phyloP scores from a whole-genome alignment of 2,329 filamentous ascomycete genomes.

The Fusarium sp. region DNA sequence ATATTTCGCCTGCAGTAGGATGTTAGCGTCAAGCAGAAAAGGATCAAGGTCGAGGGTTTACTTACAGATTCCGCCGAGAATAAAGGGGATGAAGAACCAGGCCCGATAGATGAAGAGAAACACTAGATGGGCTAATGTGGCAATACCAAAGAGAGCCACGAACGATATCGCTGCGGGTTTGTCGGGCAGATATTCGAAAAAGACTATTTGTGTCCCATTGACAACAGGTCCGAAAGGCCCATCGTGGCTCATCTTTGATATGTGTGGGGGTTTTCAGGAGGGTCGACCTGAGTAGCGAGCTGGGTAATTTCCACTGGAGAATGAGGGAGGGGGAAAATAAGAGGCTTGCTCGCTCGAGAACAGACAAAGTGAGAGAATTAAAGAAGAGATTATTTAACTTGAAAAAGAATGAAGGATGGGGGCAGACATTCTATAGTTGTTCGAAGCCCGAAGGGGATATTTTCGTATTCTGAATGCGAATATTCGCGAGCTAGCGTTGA shows the following conservation, averaged over 20 bases:
- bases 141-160: constrained; percentile 3
- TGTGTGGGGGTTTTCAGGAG: not conserved
- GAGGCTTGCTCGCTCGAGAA: too few species aligned
- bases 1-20: not conserved
- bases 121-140: not conserved
- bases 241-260: constrained; percentile 9
- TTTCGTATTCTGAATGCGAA: constrained; percentile 32
- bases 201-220: constrained; percentile 22
- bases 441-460: not conserved
- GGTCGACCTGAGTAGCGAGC: too few species aligned
- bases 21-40: not conserved
- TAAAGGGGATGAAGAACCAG: constrained; percentile 28
- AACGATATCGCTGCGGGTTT: constrained; percentile 11
- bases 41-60: accelerated
- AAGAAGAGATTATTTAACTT: not conserved
- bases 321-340: accelerated
- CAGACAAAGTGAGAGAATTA: too few species aligned
- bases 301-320: accelerated
- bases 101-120: constrained; percentile 10
- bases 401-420: accelerated
- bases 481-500: not conserved
- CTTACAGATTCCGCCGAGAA: constrained; percentile 24
- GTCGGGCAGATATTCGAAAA: constrained; percentile 20
- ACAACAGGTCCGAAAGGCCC: constrained; percentile 15
- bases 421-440: not conserved